These are phyloP conservation scores for Penicillium italicum DNA, from an alignment of 2,329 filamentous ascomycete genomes.

Conservation along the genomic window DNA sequence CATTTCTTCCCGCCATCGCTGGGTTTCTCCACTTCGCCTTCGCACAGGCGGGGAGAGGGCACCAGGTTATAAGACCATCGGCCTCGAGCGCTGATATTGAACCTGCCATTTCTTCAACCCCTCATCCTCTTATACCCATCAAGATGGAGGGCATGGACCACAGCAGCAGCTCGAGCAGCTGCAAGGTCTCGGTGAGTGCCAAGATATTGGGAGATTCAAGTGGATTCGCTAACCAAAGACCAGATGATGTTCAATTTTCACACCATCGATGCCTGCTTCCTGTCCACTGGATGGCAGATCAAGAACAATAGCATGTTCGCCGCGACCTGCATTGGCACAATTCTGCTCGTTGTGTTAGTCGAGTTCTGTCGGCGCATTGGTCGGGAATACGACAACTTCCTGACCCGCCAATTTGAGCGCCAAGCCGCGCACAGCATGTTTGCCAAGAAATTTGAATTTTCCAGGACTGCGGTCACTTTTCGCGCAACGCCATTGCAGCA, in stretches of 20 bases:
- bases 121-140: neutral
- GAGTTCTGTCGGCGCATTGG: slow-evolving; percentile 16
- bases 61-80: slow-evolving; percentile 3
- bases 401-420: slow-evolving; percentile 21
- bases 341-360: slow-evolving; percentile 16
- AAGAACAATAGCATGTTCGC: slow-evolving; percentile 22
- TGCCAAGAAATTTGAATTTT: slow-evolving; percentile 7
- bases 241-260: slow-evolving; percentile 34
- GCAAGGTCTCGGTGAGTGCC: slow-evolving; percentile 29
- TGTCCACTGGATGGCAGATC: slow-evolving; percentile 21
- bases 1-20: slow-evolving; percentile 11
- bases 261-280: slow-evolving; percentile 27
- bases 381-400: slow-evolving; percentile 17
- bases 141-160: slow-evolving; percentile 21
- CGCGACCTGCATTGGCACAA: slow-evolving; percentile 17
- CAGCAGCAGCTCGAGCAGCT: slow-evolving; percentile 16
- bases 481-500: slow-evolving; percentile 18
- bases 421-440: slow-evolving; percentile 15
- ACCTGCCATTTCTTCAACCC: neutral
- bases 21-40: slow-evolving; percentile 7
- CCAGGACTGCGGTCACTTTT: slow-evolving; percentile 10
- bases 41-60: neutral
- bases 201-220: slow-evolving; percentile 6
- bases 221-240: neutral
- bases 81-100: neutral